phyloP scores from a whole-genome alignment of 1,284 basidiomycete genomes.

The Ceratobasidium sp. region DNA sequence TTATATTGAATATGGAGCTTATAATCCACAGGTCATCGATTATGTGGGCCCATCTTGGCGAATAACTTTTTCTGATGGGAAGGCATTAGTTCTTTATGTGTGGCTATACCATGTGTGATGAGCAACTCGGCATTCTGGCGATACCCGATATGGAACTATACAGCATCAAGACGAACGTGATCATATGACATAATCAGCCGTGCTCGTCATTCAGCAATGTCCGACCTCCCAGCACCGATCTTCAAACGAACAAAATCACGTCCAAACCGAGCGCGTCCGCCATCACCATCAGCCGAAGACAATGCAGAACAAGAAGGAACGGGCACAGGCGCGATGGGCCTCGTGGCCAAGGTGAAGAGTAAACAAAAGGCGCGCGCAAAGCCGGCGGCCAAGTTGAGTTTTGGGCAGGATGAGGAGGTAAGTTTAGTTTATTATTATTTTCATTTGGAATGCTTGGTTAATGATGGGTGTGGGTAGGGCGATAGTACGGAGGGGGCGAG shows the following conservation, averaged over 20 bases:
- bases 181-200: not conserved
- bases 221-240: constrained; percentile 41
- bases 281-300: constrained; percentile 26
- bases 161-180: not conserved
- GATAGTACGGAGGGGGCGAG: constrained; percentile 63
- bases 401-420: constrained; percentile 80
- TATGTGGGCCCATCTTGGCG: too few species aligned
- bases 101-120: too few species aligned
- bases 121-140: too few species aligned
- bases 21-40: too few species aligned
- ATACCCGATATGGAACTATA: too few species aligned
- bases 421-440: constrained; percentile 46
- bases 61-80: too few species aligned
- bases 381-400: constrained; percentile 73
- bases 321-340: constrained; percentile 42
- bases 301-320: constrained; percentile 36
- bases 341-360: constrained; percentile 67
- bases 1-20: too few species aligned
- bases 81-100: too few species aligned
- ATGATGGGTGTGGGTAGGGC: constrained; percentile 41
- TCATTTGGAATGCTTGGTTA: not conserved
- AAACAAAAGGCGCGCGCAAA: constrained; percentile 65
- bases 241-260: constrained; percentile 44
- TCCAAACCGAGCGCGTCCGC: constrained; percentile 40
- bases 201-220: constrained; percentile 37